phyloP scores from a whole-genome alignment of 148 eudicot species.

The Camellia japonica region DNA sequence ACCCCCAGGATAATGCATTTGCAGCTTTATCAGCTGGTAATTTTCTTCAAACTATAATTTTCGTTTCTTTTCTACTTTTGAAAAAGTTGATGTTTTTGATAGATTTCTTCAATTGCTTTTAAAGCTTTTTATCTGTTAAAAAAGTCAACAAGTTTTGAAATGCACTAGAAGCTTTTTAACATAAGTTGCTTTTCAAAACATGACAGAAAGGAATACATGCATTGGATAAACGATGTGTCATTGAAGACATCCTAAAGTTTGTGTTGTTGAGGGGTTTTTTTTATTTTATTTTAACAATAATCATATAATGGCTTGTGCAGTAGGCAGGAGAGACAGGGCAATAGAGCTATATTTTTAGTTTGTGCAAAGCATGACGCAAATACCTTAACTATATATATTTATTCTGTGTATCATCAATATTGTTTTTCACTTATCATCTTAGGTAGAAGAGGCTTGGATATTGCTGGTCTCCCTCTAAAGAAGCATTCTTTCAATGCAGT shows the following conservation, averaged over 20 bases:
- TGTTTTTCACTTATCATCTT: conserved; percentile 16
- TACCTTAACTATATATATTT: neutral
- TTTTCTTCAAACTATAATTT: neutral
- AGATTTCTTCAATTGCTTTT: neutral
- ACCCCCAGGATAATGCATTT: conserved; percentile 40
- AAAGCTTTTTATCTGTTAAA: neutral
- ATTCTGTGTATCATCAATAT: neutral
- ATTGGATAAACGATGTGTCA: neutral
- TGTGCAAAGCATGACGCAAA: neutral
- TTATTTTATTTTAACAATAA: neutral
- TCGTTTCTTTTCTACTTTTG: neutral
- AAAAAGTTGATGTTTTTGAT: no score
- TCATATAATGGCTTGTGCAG: neutral
- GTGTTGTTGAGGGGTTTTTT: neutral
- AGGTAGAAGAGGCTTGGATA: conserved; percentile 60
- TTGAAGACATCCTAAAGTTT: neutral
- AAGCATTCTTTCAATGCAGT: conserved; percentile 41
- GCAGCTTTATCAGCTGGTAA: conserved; percentile 63
- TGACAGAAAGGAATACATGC: neutral
- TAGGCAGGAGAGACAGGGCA: neutral
- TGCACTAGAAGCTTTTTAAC: neutral
- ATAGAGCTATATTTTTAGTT: neutral
- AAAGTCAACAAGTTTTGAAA: neutral
- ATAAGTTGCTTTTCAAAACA: neutral
- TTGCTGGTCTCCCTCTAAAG: conserved; percentile 47